phyloP scores from a whole-genome alignment of 208 protist genomes.

The Zelonia costaricensis region DNA sequence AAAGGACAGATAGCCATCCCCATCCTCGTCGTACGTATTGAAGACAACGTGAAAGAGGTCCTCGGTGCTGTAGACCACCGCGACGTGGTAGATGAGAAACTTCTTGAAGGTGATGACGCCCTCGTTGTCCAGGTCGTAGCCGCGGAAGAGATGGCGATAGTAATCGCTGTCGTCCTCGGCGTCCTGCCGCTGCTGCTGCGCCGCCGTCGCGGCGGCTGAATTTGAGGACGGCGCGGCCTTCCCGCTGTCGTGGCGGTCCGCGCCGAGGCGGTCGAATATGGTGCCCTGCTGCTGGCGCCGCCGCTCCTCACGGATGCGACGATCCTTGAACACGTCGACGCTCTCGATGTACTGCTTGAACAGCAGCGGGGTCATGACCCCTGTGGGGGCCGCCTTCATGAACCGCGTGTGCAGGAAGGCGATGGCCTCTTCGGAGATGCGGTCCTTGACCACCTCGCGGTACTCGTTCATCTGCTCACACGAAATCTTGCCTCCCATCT shows the following conservation, averaged over 20 bases:
- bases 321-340: constrained; percentile 81
- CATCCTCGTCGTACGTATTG: constrained; percentile 93
- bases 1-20: constrained; percentile 86
- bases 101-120: constrained; percentile 91
- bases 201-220: not conserved
- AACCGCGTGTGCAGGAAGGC: constrained; percentile 81
- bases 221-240: not conserved
- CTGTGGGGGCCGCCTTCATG: constrained; percentile 66
- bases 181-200: not conserved
- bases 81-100: constrained; percentile 88
- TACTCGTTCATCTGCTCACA: constrained; percentile 83
- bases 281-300: constrained; percentile 7
- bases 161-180: constrained; percentile 43
- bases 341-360: constrained; percentile 88
- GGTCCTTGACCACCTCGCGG: constrained; percentile 77
- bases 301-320: constrained; percentile 35
- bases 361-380: constrained; percentile 70
- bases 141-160: constrained; percentile 87
- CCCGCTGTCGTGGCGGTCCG: not conserved
- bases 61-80: constrained; percentile 87
- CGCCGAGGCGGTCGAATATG: constrained; percentile 6
- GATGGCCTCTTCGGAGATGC: constrained; percentile 84
- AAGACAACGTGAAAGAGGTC: constrained; percentile 91
- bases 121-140: constrained; percentile 84
- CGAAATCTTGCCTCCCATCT: constrained; percentile 76